Base-by-base conservation (phyloP, 257 asterid species). In the Nicotiana benthamiana region DNA sequence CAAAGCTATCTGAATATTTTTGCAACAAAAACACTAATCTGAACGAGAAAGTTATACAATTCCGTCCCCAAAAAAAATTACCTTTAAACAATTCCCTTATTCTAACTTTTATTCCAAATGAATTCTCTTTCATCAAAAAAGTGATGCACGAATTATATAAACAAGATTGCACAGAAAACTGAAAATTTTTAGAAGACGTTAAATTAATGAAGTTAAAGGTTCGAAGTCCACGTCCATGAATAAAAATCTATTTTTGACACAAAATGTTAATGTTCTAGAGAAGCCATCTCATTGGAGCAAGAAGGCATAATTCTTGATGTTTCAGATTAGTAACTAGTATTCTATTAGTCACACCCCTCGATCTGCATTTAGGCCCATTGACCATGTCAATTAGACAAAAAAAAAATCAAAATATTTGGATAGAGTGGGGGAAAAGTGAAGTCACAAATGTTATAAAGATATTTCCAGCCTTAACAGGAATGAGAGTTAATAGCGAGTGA, bases 1-100 rank as follows among this genome's bases (percentile, higher is more conserved):
- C 67, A 32, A 82, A 56, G 82, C 62, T 63, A 86, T 86, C 91
- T 86, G 90, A 79, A 64, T 28, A 64, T 5, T 43, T 36, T 74
- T 74, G 61, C 43, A 74, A 32, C 6, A 74, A 67, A 74, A 48
- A 24, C 61, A 48, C 43, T 74, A 48, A 48, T 48, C 22, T 72
- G 22, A 8, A 48, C 48, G 61, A 74, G 40, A 74, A 72, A 48
- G 48, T 24, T 26, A 74, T 46, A 1, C 78, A 74, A 48, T 15
- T 48, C 51, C 10, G 17, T 22, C 16, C 16, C 59, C 56, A 66
- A 20, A 6, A 1, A 70, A 68, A 12, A 72, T 11, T 11, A 10
- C 46, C 60, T 46, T 72, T 59, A 46, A 24, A 72, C 24, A 48
- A 72, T 15, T 34, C 40, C 22, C 20, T 48, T 24, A 54, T 74